Conservation (phyloP, 2,329 filamentous ascomycete species). For the Fusarium sp. region DNA sequence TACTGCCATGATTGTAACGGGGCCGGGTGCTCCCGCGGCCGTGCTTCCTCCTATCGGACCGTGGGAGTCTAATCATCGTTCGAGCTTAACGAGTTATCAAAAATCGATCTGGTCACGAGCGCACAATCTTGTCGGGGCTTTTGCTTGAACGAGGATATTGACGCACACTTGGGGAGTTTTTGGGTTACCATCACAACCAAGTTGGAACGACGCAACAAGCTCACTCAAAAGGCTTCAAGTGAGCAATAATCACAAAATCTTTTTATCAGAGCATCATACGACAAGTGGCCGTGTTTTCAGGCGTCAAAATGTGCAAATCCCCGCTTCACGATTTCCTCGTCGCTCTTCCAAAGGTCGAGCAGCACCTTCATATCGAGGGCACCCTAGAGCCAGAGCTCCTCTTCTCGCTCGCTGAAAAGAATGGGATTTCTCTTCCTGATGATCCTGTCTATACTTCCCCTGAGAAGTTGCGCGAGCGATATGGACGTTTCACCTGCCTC, state of each 20-base stretch:
- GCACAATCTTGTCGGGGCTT: not conserved
- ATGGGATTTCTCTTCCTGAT: constrained; percentile 71
- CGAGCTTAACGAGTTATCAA: constrained; percentile 12
- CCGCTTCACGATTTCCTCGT: constrained; percentile 67
- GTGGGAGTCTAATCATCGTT: constrained; percentile 5
- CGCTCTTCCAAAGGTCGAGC: constrained; percentile 82
- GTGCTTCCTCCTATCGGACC: constrained; percentile 28
- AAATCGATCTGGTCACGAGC: not conserved
- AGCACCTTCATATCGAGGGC: constrained; percentile 85
- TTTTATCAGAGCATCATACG: not conserved
- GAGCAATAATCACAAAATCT: not conserved
- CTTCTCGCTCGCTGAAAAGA: constrained; percentile 75
- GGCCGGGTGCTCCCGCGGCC: constrained; percentile 31
- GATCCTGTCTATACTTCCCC: constrained; percentile 74
- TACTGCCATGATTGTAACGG: constrained; percentile 15
- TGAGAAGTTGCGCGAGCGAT: constrained; percentile 70
- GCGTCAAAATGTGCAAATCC: constrained; percentile 63
- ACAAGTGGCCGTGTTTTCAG: not conserved
- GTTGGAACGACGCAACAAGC: not conserved
- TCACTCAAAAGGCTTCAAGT: not conserved
- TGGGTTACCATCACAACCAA: not conserved
- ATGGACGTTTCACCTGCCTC: constrained; percentile 75
- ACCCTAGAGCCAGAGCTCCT: constrained; percentile 77
- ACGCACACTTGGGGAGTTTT: not conserved
- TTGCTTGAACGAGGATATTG: not conserved